These are phyloP conservation scores for Aureobasidium leucospermi DNA, from an alignment of 2,329 filamentous ascomycete species.

Conservation along the genomic window DNA sequence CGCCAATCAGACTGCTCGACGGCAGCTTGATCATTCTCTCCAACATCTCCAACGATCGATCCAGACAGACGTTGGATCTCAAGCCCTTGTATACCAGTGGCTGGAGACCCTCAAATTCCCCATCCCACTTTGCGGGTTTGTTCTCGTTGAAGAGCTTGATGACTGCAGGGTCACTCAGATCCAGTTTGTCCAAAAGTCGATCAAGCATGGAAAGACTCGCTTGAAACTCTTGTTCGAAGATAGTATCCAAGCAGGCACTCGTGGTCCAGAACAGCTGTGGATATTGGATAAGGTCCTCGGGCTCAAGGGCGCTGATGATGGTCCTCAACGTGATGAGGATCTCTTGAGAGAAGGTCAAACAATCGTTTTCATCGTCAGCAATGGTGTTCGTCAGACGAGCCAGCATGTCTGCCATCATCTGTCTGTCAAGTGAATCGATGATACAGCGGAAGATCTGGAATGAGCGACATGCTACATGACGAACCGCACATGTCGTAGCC, in stretches of 20 bases:
- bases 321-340: constrained; percentile 91
- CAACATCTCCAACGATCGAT: constrained; percentile 68
- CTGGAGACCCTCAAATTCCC: constrained; percentile 78
- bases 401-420: constrained; percentile 96
- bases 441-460: constrained; percentile 97
- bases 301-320: constrained; percentile 76
- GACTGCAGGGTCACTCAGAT: constrained; percentile 64
- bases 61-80: constrained; percentile 75
- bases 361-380: constrained; percentile 85
- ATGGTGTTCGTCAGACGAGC: constrained; percentile 93
- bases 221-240: constrained; percentile 90
- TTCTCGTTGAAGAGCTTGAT: constrained; percentile 67
- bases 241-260: constrained; percentile 90
- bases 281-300: constrained; percentile 74
- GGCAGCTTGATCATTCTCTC: constrained; percentile 73
- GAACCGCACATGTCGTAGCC: constrained; percentile 93
- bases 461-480: constrained; percentile 89
- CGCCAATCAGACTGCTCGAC: constrained; percentile 71
- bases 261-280: constrained; percentile 98
- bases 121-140: constrained; percentile 82
- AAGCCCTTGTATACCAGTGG: constrained; percentile 84
- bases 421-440: constrained; percentile 78
- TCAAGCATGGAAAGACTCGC: constrained; percentile 90
- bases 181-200: constrained; percentile 73
- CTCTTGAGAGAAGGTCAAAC: constrained; percentile 96